Conservation (phyloP, 2,329 filamentous ascomycete genomes). For the Emmonsia crescens region DNA sequence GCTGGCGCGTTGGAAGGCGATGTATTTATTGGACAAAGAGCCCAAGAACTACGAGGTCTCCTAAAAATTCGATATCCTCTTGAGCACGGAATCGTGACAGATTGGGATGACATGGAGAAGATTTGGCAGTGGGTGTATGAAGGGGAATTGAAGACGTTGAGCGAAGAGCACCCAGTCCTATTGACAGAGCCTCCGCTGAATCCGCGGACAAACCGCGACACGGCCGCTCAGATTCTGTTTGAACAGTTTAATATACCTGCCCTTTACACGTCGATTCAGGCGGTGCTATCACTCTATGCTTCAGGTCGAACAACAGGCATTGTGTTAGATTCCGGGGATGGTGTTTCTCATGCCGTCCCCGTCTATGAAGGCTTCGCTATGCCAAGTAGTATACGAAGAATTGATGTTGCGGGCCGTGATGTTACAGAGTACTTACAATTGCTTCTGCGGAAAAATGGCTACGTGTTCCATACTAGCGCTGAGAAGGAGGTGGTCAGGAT, state of each 20-base stretch:
- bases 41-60: slow-evolving; percentile 79
- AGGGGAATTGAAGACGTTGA: slow-evolving; percentile 89
- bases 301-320: slow-evolving; percentile 93
- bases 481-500: slow-evolving; percentile 98
- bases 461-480: slow-evolving; percentile 92
- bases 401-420: slow-evolving; percentile 91
- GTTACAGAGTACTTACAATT: slow-evolving; percentile 93
- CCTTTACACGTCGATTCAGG: slow-evolving; percentile 92
- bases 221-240: slow-evolving; percentile 92
- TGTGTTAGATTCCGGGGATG: slow-evolving; percentile 88
- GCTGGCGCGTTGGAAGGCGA: slow-evolving; percentile 96
- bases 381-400: slow-evolving; percentile 84
- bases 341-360: slow-evolving; percentile 91
- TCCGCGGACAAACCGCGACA: slow-evolving; percentile 89
- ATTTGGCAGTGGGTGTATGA: slow-evolving; percentile 99
- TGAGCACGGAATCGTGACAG: slow-evolving; percentile 95
- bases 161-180: slow-evolving; percentile 96
- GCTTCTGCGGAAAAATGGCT: slow-evolving; percentile 79
- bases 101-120: slow-evolving; percentile 99
- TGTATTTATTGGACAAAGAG: slow-evolving; percentile 89
- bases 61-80: slow-evolving; percentile 93
- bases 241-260: slow-evolving; percentile 98
- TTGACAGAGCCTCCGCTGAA: slow-evolving; percentile 94
- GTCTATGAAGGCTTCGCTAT: slow-evolving; percentile 98
- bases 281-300: slow-evolving; percentile 89